Evolutionary conservation across 352 stramenopile genomes (phyloP).

Genomic region (Pythium utonaiense): DNA sequence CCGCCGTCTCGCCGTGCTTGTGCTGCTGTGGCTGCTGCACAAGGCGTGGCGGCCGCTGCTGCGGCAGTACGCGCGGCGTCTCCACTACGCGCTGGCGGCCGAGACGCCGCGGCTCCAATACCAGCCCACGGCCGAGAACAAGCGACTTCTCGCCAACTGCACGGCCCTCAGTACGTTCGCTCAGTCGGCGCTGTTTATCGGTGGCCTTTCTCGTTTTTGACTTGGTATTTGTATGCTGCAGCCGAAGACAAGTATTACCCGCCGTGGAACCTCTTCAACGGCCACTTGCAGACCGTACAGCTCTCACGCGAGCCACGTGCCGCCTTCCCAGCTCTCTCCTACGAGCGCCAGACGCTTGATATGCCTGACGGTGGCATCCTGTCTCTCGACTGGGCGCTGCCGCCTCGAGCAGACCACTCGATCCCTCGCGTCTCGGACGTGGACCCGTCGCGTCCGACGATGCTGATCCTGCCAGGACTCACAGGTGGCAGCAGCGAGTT

Average conservation of each 20-base stretch:
- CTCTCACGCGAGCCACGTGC: constrained; percentile 38
- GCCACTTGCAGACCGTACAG: constrained; percentile 56
- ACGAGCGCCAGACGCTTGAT: constrained; percentile 57
- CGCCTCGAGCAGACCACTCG: constrained; percentile 16
- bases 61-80: constrained; percentile 1
- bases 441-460: constrained; percentile 31
- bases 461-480: constrained; percentile 55
- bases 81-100: constrained; percentile 35
- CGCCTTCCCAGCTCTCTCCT: constrained; percentile 30
- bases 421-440: constrained; percentile 26
- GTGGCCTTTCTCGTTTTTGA: neutral
- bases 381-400: constrained; percentile 71
- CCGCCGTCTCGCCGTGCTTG: constrained; percentile 9
- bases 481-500: constrained; percentile 59
- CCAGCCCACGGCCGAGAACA: constrained; percentile 32
- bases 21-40: constrained; percentile 15
- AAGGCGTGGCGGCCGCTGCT: constrained; percentile 17
- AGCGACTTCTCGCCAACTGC: constrained; percentile 34
- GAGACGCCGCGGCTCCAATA: constrained; percentile 47
- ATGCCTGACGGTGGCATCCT: constrained; percentile 63
- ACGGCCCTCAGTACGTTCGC: constrained; percentile 44
- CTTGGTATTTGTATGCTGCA: constrained; percentile 12
- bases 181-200: neutral
- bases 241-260: constrained; percentile 47
- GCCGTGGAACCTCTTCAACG: constrained; percentile 59